Base-by-base conservation (phyloP, 371 early-diverging fungal genomes). In the Apophysomyces ossiformis region DNA sequence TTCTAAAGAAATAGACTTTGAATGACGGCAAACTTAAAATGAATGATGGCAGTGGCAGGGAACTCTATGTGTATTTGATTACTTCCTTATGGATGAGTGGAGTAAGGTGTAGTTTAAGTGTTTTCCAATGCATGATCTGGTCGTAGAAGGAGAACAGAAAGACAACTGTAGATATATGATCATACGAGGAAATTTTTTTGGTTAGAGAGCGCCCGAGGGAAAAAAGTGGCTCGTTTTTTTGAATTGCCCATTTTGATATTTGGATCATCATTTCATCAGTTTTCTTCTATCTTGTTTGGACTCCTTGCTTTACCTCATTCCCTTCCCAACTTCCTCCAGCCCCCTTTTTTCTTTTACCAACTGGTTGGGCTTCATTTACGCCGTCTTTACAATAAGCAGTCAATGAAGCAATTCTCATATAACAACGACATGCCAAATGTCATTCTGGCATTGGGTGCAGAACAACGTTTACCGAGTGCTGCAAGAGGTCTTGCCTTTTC, bases 391-490 rank as follows among this genome's bases (percentile, higher is more conserved):
- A 4, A 50, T 21, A 18, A 50, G 54, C 21, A n/a, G 4, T 50
- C 21, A n/a, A 50, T 50, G 54, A 50, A 50, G 35, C 54, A 50
- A 26, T 50, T 50, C 21, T 21, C 54, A 5, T 11, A 50, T 11
- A 50, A 50, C 21, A 32, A 50, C 11, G 54, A 16, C 9, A 21
- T 21, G 16, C 54, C 54, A 21, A 50, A 50, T 21, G 54, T 50
- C 54, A 50, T 50, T 50, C 18, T 50, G 54, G 54, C 54, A 18
- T 50, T 50, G 21, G 54, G 54, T 50, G 54, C 54, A 5, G 54
- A 50, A 50, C 54, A 50, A 21, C 54, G 21, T 18, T 50, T 50
- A 18, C n/a, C 54, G 16, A 11, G 21, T 7, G 18, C 54, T 18
- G n/a, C 21, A 50, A 50, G 21, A 50, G 21, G 54, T 16, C 21